Percentiles rank a stretch among this genome's conserved stretches.
Conservation (phyloP, 83 land plant species). For the Larix sibirica region DNA sequence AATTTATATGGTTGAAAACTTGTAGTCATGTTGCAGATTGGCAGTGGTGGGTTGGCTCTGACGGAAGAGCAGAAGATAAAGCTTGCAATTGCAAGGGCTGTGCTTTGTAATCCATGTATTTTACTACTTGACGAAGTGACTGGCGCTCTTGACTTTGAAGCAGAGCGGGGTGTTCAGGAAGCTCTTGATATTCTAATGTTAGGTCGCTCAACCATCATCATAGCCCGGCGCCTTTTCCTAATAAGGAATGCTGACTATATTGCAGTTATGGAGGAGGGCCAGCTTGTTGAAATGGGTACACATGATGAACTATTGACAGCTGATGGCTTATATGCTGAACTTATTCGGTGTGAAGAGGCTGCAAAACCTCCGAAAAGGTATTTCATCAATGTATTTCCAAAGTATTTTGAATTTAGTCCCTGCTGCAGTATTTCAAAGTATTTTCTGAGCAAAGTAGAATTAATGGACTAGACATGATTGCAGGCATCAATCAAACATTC, state of each 20-base stretch:
- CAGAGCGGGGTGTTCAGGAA: slow-evolving; percentile 92
- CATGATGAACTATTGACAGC: slow-evolving; percentile 87
- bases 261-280: slow-evolving; percentile 99
- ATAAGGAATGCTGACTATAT: slow-evolving; percentile 96
- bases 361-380: slow-evolving; percentile 92
- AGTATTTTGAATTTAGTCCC: too few species aligned
- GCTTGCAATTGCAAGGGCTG: slow-evolving; percentile 94
- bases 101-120: slow-evolving; percentile 92
- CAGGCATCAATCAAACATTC: too few species aligned
- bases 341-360: slow-evolving; percentile 88
- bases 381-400: not conserved
- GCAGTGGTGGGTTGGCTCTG: slow-evolving; percentile 56
- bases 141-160: slow-evolving; percentile 93
- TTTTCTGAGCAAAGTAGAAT: too few species aligned
- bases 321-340: slow-evolving; percentile 94
- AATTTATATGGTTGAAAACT: not conserved
- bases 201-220: slow-evolving; percentile 89
- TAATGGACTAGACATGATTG: too few species aligned
- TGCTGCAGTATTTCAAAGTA: too few species aligned
- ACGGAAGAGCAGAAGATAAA: slow-evolving; percentile 93
- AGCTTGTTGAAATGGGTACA: slow-evolving; percentile 96
- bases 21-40: slow-evolving; percentile 59
- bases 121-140: slow-evolving; percentile 98
- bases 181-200: slow-evolving; percentile 92
- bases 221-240: slow-evolving; percentile 91